Evolutionary conservation across 257 asterid genomes (phyloP), one percentile per base, ranked within the genome.

Genomic region (Sherardia arvensis): DNA sequence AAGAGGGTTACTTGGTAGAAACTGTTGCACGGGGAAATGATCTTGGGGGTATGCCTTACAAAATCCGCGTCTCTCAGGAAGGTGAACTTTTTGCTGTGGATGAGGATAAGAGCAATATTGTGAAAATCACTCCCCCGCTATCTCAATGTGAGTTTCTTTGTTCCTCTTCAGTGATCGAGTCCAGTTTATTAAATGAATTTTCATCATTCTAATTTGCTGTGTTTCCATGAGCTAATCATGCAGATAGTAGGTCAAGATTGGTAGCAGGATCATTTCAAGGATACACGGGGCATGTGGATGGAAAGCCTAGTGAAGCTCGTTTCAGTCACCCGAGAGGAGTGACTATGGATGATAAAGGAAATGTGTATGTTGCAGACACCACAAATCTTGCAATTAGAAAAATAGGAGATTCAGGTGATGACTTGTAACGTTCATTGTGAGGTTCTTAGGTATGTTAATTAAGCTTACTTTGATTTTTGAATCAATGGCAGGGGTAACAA

Each of bases 191-290:
- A 20, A 8, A 61, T 29, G n/a, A 65, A 29, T 38, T 58, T 62
- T 30, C 29, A 57, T 48, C 59, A 34, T 43, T 32, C 59, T 67
- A 23, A 58, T 33, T 65, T 62, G 53, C 12, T 53, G n/a, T 55
- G 23, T 32, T 33, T 64, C 65, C 53, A 66, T 26, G 28, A 61
- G 53, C 56, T 51, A 61, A 32, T 57, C 62, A 67, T 73, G 86
- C 80, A 90, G 99, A 93, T 76, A 84, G 95, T 74, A 81, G 99
- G 75, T 96, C 92, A 55, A 85, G 97, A 74, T 76, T 90, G 83
- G 90, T 93, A 71, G 99, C 97, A 9, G 99, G 99, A 53, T 93
- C 99, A 47, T 93, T 90, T 80, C 94, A 90, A 80, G 99, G 99
- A 58, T 85, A 73, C 68, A 78, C 86, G 2, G 99, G 97, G 55